Evolutionary conservation across 2,329 filamentous ascomycete genomes (phyloP).

Genomic region (Alternaria dauci): DNA sequence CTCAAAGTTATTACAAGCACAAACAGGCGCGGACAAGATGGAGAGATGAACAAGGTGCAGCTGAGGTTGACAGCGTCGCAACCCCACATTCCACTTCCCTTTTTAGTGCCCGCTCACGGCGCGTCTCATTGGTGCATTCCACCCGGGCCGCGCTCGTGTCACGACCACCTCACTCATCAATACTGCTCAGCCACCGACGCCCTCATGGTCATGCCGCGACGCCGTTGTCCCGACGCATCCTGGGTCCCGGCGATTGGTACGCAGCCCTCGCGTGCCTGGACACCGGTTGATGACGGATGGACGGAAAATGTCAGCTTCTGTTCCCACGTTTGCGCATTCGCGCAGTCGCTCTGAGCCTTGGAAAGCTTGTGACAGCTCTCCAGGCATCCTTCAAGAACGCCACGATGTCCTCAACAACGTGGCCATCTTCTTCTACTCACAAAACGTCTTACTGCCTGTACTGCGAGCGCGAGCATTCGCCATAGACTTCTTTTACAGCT

Average conservation of each 20-base stretch:
- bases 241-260: constrained; percentile 8
- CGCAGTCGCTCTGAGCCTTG: constrained; percentile 16
- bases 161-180: constrained; percentile 15
- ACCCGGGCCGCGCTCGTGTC: background rate
- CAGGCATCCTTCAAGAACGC: constrained; percentile 18
- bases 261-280: constrained; percentile 12
- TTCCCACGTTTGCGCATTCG: constrained; percentile 30
- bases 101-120: constrained; percentile 10
- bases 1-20: background rate
- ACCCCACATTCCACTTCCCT: constrained; percentile 6
- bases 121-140: constrained; percentile 2
- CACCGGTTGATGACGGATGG: constrained; percentile 16
- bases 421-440: background rate
- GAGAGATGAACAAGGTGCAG: constrained; percentile 19
- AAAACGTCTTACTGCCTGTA: background rate
- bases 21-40: background rate
- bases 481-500: background rate
- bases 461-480: constrained; percentile 10
- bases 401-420: background rate
- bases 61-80: background rate
- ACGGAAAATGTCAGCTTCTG: constrained; percentile 19
- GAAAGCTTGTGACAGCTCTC: constrained; percentile 19
- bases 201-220: background rate
- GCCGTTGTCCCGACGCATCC: constrained; percentile 9
- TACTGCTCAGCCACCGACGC: constrained; percentile 18